Base-by-base conservation (phyloP, 2,329 filamentous ascomycete genomes). In the Conoideocrella luteorostrata region DNA sequence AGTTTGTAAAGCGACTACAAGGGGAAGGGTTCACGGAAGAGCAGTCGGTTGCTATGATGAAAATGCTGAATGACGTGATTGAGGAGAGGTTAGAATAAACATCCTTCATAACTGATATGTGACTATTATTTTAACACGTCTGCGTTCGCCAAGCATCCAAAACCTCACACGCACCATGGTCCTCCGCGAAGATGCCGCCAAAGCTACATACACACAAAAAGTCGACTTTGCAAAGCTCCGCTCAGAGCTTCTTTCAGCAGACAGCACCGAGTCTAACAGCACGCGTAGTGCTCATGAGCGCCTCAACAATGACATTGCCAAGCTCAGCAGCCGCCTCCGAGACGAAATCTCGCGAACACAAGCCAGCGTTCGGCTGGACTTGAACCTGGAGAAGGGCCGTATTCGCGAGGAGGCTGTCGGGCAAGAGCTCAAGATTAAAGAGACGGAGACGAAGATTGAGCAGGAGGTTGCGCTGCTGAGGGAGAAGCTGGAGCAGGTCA, bases 91-190 rank as follows among this genome's bases (percentile, higher is more conserved):
- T 54, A 39, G 45, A 15, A 23, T 13, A 11, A 12, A 29, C 6
- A 13, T 17, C 18, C 20, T 24, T 41, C 17, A 4, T 7, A n/a
- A 12, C 20, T 22, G n/a, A 13, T 12, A 6, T 23, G n/a, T 37
- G 18, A 42, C n/a, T 4, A n/a, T n/a, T n/a, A n/a, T n/a, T n/a
- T n/a, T n/a, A n/a, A n/a, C n/a, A n/a, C n/a, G n/a, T n/a, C n/a
- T n/a, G n/a, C n/a, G n/a, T n/a, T n/a, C n/a, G n/a, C n/a, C n/a
- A n/a, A 87, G 88, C 62, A 97, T 98, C 55, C 91, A 96, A 64
- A 97, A 97, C 66, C 77, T 98, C 39, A 97, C 91, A 1, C 83
- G 91, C 51, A 97, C 91, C 13, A 98, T 98, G 93, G 93, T 98
- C 33, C 78, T 95, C 37, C 88, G 90, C 58, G 93, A 98, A 69